phyloP scores from a whole-genome alignment of 2,329 filamentous ascomycete genomes.

The Pseudopyrenochaeta lycopersici region DNA sequence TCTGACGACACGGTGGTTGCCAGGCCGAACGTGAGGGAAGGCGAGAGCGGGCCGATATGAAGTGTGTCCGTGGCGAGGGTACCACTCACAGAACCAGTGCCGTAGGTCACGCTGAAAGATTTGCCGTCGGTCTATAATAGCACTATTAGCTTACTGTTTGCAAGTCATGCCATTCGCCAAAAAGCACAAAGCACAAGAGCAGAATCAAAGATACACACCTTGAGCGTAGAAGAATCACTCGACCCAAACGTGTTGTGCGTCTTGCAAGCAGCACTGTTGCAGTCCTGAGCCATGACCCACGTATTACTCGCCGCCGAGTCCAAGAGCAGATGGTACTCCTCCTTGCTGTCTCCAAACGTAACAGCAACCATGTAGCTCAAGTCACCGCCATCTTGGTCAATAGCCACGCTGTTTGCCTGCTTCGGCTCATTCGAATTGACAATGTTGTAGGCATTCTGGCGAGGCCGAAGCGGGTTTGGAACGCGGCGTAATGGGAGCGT shows the following conservation, averaged over 20 bases:
- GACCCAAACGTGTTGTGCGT: conserved; percentile 75
- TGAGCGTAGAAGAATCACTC: conserved; percentile 70
- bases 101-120: conserved; percentile 75
- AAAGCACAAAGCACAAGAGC: not conserved
- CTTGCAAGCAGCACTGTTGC: conserved; percentile 71
- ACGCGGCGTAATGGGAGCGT: conserved; percentile 42
- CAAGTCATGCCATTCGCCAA: not conserved
- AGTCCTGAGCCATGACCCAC: conserved; percentile 82
- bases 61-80: conserved; percentile 72
- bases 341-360: conserved; percentile 58
- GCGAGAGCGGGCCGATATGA: conserved; percentile 69
- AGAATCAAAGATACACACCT: conserved; percentile 27
- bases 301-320: conserved; percentile 71
- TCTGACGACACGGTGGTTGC: conserved; percentile 76
- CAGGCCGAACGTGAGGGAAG: conserved; percentile 75
- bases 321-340: conserved; percentile 63
- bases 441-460: conserved; percentile 60
- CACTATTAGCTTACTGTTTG: not conserved
- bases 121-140: conserved; percentile 54
- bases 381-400: conserved; percentile 64
- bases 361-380: conserved; percentile 64
- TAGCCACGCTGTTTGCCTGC: conserved; percentile 57
- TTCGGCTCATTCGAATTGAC: conserved; percentile 37
- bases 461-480: conserved; percentile 43
- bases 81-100: conserved; percentile 77